Evolutionary conservation across 176 grass and related monocot genomes (phyloP).

Genomic region (Typha latifolia): DNA sequence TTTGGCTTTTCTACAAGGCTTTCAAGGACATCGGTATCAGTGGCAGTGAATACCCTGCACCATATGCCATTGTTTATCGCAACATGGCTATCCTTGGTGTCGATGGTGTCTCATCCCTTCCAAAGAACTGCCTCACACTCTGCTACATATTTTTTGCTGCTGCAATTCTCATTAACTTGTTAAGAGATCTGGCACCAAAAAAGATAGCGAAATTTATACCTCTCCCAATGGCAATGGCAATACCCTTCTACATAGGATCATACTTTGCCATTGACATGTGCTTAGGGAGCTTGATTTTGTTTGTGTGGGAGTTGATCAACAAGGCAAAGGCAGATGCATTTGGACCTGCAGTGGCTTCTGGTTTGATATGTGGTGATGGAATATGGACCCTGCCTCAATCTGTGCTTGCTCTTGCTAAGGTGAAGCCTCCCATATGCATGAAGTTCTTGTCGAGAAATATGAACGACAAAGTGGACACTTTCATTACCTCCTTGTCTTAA

Average conservation of each 20-base stretch:
- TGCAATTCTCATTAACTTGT: slow-evolving; percentile 26
- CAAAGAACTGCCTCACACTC: slow-evolving; percentile 34
- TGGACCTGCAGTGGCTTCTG: slow-evolving; percentile 35
- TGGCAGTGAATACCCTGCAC: slow-evolving; percentile 37
- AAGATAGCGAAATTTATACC: slow-evolving; percentile 37
- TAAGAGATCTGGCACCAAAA: slow-evolving; percentile 25
- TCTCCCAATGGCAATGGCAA: slow-evolving; percentile 44
- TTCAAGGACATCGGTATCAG: slow-evolving; percentile 28
- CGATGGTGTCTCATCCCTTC: slow-evolving; percentile 30
- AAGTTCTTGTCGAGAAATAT: slow-evolving; percentile 45
- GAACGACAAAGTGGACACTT: slow-evolving; percentile 41
- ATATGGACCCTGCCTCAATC: slow-evolving; percentile 49
- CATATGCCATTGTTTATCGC: slow-evolving; percentile 42
- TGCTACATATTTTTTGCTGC: slow-evolving; percentile 34
- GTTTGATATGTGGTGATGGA: slow-evolving; percentile 45
- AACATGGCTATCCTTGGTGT: slow-evolving; percentile 55
- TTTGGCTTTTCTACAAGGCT: slow-evolving; percentile 54
- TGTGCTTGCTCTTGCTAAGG: slow-evolving; percentile 38
- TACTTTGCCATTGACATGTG: slow-evolving; percentile 57
- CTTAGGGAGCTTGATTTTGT: slow-evolving; percentile 32
- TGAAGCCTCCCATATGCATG: slow-evolving; percentile 55
- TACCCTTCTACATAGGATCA: slow-evolving; percentile 52
- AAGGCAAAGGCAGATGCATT: slow-evolving; percentile 35
- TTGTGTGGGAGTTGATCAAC: slow-evolving; percentile 33
- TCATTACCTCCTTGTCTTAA: slow-evolving; percentile 8